phyloP scores from a whole-genome alignment of 2,329 filamentous ascomycete species.

The Paecilomyces dactylethromorphus region DNA sequence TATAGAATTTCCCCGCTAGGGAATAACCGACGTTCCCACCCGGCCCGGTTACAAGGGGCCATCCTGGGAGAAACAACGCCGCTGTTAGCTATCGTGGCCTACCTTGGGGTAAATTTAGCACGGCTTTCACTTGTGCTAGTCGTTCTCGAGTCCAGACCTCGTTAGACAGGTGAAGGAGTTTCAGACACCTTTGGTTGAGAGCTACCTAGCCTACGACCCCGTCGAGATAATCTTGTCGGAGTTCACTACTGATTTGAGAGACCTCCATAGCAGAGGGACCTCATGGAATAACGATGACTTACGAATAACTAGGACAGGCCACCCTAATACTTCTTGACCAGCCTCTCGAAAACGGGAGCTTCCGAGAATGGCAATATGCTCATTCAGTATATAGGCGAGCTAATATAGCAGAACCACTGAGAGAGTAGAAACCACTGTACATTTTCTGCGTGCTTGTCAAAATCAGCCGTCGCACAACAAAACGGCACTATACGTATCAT shows the following conservation, averaged over 20 bases:
- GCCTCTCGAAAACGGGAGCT: neutral
- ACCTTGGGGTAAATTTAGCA: neutral
- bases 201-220: neutral
- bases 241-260: neutral
- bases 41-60: no score
- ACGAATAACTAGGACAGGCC: no score
- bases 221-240: neutral
- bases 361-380: neutral
- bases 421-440: conserved; percentile 12
- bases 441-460: conserved; percentile 10
- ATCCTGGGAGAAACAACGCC: no score
- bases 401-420: neutral
- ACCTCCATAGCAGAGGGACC: no score
- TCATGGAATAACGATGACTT: no score
- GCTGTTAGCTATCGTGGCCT: no score
- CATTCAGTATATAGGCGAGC: neutral
- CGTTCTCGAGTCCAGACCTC: neutral
- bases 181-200: neutral
- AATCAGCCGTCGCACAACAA: conserved; percentile 2
- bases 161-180: no score
- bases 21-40: no score
- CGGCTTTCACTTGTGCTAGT: neutral
- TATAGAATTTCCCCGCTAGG: neutral
- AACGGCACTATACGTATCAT: conserved; percentile 29
- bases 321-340: no score